These are phyloP conservation scores for Talaromyces liani DNA, from an alignment of 495 filamentous ascomycete genomes.

Conservation along the genomic window DNA sequence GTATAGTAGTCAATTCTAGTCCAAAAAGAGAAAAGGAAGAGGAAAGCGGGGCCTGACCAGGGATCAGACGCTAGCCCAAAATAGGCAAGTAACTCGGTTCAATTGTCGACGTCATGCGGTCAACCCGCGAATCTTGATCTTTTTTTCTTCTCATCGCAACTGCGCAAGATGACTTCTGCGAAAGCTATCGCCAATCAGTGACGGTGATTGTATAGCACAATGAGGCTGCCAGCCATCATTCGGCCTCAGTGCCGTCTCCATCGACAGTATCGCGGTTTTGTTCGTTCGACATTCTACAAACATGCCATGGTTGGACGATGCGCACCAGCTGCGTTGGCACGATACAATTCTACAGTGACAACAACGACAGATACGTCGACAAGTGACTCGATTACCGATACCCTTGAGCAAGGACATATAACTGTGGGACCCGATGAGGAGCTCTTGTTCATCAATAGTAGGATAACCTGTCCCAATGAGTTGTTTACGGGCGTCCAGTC, in stretches of 20 bases:
- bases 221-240: neutral
- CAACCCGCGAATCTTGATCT: neutral
- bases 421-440: constrained; percentile 60
- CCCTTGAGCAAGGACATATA: constrained; percentile 58
- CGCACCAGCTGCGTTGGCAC: neutral
- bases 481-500: too few relatives aligned
- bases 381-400: neutral
- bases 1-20: neutral
- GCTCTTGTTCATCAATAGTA: constrained; percentile 87
- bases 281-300: neutral
- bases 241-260: neutral
- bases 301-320: neutral
- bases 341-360: neutral
- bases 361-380: neutral
- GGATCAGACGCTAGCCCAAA: neutral
- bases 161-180: too few relatives aligned
- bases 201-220: neutral
- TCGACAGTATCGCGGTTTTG: neutral
- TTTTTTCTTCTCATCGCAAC: neutral
- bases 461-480: constrained; percentile 14
- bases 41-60: neutral
- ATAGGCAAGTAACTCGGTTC: neutral
- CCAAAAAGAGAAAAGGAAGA: neutral
- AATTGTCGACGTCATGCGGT: neutral
- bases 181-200: too few relatives aligned